A percentile compares a stretch with the other conserved stretches of the same genome.
Evolutionary conservation across 305 asterid genomes (phyloP).

Genomic region (Fraxinus sp.): DNA sequence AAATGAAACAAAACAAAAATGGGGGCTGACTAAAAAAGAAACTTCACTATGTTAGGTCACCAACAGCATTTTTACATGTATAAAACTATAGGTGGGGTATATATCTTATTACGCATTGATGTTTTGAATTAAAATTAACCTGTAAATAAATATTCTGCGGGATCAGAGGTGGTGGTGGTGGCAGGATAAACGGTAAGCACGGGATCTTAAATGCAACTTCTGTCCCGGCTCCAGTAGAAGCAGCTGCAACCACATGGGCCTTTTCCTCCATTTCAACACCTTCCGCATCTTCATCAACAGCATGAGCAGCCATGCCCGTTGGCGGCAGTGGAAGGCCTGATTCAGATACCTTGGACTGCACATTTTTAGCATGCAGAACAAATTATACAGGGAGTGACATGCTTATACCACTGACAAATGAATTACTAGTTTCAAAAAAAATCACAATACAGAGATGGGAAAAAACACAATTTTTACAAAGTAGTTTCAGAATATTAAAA

Average conservation of each 20-base stretch:
- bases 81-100: not conserved
- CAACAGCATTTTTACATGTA: not conserved
- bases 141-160: slow-evolving; percentile 53
- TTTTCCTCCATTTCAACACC: slow-evolving; percentile 55
- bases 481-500: not conserved
- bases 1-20: not conserved
- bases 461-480: not conserved
- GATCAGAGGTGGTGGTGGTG: slow-evolving; percentile 63
- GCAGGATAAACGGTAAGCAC: slow-evolving; percentile 44
- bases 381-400: not conserved
- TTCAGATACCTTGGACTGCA: slow-evolving; percentile 56
- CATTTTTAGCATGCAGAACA: slow-evolving; percentile 14
- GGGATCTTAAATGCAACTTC: slow-evolving; percentile 33
- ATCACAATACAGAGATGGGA: not conserved
- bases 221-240: slow-evolving; percentile 28
- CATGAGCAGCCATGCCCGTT: slow-evolving; percentile 86
- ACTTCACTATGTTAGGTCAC: not conserved
- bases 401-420: slow-evolving; percentile 7
- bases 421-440: not conserved
- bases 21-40: not conserved
- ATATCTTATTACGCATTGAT: not conserved
- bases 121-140: slow-evolving; percentile 39
- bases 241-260: slow-evolving; percentile 33
- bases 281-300: slow-evolving; percentile 68
- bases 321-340: slow-evolving; percentile 48